phyloP scores from a whole-genome alignment of 495 filamentous ascomycete species.

The Bacidia rubella region DNA sequence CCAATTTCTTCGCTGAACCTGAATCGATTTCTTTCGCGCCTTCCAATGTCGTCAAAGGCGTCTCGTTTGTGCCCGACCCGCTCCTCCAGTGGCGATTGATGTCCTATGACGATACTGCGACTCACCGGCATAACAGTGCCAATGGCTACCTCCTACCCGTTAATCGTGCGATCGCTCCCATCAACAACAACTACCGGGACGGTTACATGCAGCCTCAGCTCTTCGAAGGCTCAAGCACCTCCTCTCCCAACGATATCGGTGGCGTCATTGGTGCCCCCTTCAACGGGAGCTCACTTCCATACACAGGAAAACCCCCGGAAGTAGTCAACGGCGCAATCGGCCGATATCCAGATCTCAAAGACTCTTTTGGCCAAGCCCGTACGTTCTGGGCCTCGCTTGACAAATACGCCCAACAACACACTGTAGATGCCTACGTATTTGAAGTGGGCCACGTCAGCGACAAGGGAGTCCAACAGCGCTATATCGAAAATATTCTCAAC shows the following conservation, averaged over 20 bases:
- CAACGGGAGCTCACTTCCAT: conserved; percentile 20
- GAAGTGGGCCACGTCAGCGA: conserved; percentile 49
- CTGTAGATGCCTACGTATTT: conserved; percentile 69
- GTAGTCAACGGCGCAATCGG: conserved; percentile 39
- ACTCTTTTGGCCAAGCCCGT: conserved; percentile 64
- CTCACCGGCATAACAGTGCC: conserved; percentile 20
- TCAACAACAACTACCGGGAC: conserved; percentile 38
- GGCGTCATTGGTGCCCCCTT: conserved; percentile 2
- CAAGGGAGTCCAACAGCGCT: conserved; percentile 34
- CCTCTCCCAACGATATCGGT: conserved; percentile 4
- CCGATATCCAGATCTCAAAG: conserved; percentile 47
- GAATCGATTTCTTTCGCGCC: conserved; percentile 25
- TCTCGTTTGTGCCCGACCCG: conserved; percentile 24
- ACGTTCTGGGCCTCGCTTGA: conserved; percentile 67
- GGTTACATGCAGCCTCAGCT: conserved; percentile 34
- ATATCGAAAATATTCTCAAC: conserved; percentile 58
- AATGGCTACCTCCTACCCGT: conserved; percentile 22
- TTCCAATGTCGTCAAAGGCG: conserved; percentile 6
- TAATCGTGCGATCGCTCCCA: conserved; percentile 27
- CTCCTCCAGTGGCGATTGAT: conserved; percentile 14
- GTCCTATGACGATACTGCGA: conserved; percentile 10
- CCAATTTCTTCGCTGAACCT: conserved; percentile 69
- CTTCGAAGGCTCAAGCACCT: conserved; percentile 1
- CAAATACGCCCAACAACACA: conserved; percentile 57
- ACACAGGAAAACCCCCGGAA: conserved; percentile 41